phyloP scores from a whole-genome alignment of 106 monocot genomes.

The Cymbidium sinense region DNA sequence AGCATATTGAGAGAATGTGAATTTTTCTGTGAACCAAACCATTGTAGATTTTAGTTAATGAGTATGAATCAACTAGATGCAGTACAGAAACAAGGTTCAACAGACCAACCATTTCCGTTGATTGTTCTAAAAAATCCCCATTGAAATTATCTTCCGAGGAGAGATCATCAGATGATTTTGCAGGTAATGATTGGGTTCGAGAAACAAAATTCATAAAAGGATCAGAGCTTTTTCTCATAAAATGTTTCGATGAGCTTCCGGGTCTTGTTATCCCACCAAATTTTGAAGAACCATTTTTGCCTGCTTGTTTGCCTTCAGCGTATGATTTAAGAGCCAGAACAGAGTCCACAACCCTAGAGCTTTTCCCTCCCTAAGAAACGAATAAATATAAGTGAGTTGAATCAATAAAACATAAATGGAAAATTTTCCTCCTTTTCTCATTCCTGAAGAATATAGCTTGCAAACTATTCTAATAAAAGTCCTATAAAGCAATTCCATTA shows the following conservation, averaged over 20 bases:
- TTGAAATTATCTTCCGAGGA: slow-evolving; percentile 27
- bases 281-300: slow-evolving; percentile 52
- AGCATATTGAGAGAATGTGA: slow-evolving; percentile 63
- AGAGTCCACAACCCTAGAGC: slow-evolving; percentile 66
- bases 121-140: slow-evolving; percentile 25
- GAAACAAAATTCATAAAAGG: slow-evolving; percentile 49
- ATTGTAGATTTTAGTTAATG: slow-evolving; percentile 7
- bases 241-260: slow-evolving; percentile 44
- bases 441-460: neutral
- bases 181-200: slow-evolving; percentile 31
- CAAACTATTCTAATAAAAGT: neutral
- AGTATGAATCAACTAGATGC: neutral
- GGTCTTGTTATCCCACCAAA: slow-evolving; percentile 54
- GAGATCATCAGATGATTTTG: slow-evolving; percentile 31
- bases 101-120: slow-evolving; percentile 65
- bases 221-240: slow-evolving; percentile 67
- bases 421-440: neutral
- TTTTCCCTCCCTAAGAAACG: slow-evolving; percentile 63
- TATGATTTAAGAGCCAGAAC: slow-evolving; percentile 78
- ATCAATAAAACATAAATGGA: neutral
- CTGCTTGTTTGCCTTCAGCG: slow-evolving; percentile 43
- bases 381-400: neutral
- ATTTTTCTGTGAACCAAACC: slow-evolving; percentile 25
- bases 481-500: neutral
- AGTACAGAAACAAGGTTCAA: slow-evolving; percentile 2